phyloP scores from a whole-genome alignment of 345 rosid species.

The Laguncularia racemosa region DNA sequence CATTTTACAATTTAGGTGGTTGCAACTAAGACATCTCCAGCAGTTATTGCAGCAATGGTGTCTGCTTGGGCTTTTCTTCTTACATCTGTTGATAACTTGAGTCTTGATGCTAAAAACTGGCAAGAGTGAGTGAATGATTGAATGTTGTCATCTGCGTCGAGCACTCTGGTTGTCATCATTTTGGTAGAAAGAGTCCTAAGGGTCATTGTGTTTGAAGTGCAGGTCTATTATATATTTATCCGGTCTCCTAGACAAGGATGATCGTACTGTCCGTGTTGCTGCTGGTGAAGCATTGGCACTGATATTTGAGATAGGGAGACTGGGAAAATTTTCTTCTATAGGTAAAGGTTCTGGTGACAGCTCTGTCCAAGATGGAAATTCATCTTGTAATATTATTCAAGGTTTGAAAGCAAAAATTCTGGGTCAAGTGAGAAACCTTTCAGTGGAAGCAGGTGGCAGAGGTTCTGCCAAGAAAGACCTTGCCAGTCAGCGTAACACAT shows the following conservation, averaged over 20 bases:
- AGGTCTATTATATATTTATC: conserved; percentile 73
- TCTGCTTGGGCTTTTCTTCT: conserved; percentile 95
- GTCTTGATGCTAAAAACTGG: conserved; percentile 60
- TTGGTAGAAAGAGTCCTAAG: not conserved
- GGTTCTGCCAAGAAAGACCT: conserved; percentile 94
- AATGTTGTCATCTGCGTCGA: not conserved
- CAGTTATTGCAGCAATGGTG: conserved; percentile 57
- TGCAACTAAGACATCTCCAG: conserved; percentile 48
- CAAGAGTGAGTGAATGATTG: conserved; percentile 48
- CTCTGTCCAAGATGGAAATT: conserved; percentile 39
- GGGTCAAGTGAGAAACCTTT: conserved; percentile 64
- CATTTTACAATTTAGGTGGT: conserved; percentile 35
- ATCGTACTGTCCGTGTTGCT: conserved; percentile 80
- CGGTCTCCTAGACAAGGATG: conserved; percentile 71
- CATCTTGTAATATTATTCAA: conserved; percentile 42
- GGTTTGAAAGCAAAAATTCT: conserved; percentile 61
- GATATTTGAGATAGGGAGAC: conserved; percentile 61
- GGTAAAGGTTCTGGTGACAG: conserved; percentile 29
- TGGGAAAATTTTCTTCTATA: conserved; percentile 59
- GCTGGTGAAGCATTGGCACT: conserved; percentile 91
- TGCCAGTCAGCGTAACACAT: conserved; percentile 69
- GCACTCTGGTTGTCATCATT: not conserved
- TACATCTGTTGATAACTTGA: conserved; percentile 51
- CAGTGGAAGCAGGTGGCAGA: conserved; percentile 90
- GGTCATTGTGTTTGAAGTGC: conserved; percentile 15